phyloP scores from a whole-genome alignment of 257 asterid genomes.

The Primulina eburnea region DNA sequence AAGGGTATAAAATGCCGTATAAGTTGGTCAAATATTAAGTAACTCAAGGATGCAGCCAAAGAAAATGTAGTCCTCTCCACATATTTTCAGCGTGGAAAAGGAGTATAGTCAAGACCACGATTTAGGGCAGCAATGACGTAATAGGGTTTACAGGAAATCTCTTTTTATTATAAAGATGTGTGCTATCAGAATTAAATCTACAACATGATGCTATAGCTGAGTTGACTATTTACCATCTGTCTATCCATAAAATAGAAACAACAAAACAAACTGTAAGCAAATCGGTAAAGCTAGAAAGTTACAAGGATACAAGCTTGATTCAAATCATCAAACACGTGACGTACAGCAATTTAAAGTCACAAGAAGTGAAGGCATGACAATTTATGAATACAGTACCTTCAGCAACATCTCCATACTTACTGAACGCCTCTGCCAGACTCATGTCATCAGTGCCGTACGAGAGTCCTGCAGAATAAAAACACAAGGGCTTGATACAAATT shows the following conservation, averaged over 20 bases:
- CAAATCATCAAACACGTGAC: not conserved
- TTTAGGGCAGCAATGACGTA: not conserved
- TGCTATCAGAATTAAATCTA: not conserved
- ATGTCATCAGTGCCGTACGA: slow-evolving; percentile 38
- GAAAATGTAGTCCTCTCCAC: slow-evolving; percentile 11
- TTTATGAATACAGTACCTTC: not conserved
- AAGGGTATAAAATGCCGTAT: not conserved
- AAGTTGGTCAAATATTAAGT: not conserved
- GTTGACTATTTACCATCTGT: too few relatives aligned
- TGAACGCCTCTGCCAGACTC: not conserved
- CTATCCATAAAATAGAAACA: not conserved
- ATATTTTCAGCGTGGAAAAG: not conserved
- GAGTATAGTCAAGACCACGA: not conserved
- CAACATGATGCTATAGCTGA: not conserved
- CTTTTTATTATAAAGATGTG: too few relatives aligned
- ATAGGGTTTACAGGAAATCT: not conserved
- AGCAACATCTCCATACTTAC: not conserved
- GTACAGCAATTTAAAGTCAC: not conserved
- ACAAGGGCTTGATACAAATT: not conserved
- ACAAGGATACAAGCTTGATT: not conserved
- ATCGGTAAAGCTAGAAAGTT: not conserved
- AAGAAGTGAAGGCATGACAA: too few relatives aligned
- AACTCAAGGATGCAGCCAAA: not conserved
- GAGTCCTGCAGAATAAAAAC: slow-evolving; percentile 51
- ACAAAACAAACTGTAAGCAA: not conserved